phyloP scores from a whole-genome alignment of 2,329 filamentous ascomycete genomes.

The Xylaria sp. region DNA sequence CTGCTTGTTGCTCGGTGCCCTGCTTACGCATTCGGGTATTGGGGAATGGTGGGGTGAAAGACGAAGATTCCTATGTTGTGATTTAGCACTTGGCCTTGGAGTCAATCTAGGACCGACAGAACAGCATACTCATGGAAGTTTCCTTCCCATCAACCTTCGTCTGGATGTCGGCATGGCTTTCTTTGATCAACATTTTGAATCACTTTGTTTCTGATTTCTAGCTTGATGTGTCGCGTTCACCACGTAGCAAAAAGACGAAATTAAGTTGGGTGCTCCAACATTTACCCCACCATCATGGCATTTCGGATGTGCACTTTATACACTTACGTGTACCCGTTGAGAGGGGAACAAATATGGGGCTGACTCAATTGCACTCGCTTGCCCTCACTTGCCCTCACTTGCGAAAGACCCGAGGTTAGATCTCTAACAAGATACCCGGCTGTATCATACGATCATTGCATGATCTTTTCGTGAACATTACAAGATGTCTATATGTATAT shows the following conservation, averaged over 20 bases:
- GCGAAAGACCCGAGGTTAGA: no score
- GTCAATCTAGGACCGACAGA: background rate
- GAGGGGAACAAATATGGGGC: constrained; percentile 5
- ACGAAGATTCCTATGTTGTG: constrained; percentile 74
- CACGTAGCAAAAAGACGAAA: background rate
- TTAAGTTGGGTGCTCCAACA: background rate
- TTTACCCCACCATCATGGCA: constrained; percentile 22
- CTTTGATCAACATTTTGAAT: constrained; percentile 58
- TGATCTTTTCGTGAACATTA: no score
- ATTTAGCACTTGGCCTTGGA: constrained; percentile 17
- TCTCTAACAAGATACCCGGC: no score
- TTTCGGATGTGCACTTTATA: background rate
- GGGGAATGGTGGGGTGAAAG: constrained; percentile 83
- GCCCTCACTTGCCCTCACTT: no score
- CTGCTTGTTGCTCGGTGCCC: background rate
- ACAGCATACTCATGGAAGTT: constrained; percentile 55
- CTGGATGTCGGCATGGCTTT: constrained; percentile 57
- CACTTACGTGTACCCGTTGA: constrained; percentile 4
- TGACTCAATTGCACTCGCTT: background rate
- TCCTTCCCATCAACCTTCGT: constrained; percentile 59
- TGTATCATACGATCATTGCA: no score
- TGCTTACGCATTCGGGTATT: constrained; percentile 83
- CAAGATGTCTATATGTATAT: no score
- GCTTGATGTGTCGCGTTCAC: background rate
- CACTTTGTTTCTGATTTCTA: constrained; percentile 10